Conservation (phyloP, 257 asterid genomes). For the Nicotiana undulata region DNA sequence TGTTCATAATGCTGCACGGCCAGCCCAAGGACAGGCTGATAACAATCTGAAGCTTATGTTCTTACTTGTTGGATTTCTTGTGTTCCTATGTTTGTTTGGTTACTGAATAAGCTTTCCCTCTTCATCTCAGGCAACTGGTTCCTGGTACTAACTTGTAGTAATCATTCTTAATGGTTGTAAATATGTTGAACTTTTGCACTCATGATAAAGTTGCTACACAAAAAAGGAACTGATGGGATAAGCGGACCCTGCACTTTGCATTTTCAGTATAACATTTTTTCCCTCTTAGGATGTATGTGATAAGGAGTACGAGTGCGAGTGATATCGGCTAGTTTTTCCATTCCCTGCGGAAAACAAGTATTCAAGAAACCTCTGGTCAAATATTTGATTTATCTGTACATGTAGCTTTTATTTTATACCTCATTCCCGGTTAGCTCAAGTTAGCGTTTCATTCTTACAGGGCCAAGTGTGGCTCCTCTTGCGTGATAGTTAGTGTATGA, state of each 20-base stretch:
- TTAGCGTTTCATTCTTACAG: not conserved
- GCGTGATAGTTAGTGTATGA: too few species aligned
- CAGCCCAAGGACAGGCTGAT: not conserved
- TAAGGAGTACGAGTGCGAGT: not conserved
- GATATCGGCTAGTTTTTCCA: not conserved
- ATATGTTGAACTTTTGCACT: not conserved
- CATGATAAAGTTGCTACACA: not conserved
- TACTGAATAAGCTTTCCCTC: not conserved
- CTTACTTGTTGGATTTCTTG: slow-evolving; percentile 9
- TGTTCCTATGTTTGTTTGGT: not conserved
- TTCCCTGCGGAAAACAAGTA: not conserved
- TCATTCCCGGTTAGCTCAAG: not conserved
- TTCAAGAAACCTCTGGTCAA: not conserved
- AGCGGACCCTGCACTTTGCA: not conserved
- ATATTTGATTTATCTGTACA: not conserved
- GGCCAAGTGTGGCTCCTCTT: not conserved
- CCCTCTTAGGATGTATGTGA: not conserved
- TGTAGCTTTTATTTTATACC: not conserved
- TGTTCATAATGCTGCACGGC: slow-evolving; percentile 28
- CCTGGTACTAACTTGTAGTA: not conserved
- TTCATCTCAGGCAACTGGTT: not conserved
- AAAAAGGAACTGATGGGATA: not conserved
- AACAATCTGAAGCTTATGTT: slow-evolving; percentile 8
- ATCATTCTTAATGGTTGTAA: not conserved
- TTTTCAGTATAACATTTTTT: not conserved